These are phyloP conservation scores for Boletellus sp. DNA, from an alignment of 768 basidiomycete genomes.

Conservation along the genomic window DNA sequence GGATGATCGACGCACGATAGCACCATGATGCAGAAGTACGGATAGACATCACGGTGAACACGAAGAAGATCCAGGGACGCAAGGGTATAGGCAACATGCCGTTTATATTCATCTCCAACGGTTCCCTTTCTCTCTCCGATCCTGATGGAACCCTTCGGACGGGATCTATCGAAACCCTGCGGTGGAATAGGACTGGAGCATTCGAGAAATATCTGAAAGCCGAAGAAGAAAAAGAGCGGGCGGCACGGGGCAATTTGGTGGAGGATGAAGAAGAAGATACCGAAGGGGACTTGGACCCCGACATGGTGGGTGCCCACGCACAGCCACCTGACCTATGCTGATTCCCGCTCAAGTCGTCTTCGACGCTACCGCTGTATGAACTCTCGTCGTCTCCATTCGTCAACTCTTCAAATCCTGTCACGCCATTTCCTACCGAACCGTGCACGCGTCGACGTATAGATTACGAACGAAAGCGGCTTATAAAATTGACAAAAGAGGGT, in stretches of 20 bases:
- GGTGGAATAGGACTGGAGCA: constrained; percentile 29
- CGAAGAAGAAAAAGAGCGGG: constrained; percentile 27
- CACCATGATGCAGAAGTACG: constrained; percentile 49
- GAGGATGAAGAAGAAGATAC: constrained; percentile 24
- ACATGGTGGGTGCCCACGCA: constrained; percentile 20
- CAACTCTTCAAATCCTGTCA: constrained; percentile 29
- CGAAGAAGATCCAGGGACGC: constrained; percentile 45
- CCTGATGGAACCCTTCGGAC: constrained; percentile 22
- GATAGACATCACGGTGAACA: constrained; percentile 64
- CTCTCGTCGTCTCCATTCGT: constrained; percentile 24
- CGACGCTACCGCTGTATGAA: constrained; percentile 26
- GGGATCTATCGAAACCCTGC: constrained; percentile 23
- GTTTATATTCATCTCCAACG: constrained; percentile 53
- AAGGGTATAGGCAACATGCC: constrained; percentile 61
- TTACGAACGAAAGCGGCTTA: constrained; percentile 27
- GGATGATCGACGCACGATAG: constrained; percentile 30
- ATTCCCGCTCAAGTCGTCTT: constrained; percentile 20
- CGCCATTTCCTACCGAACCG: constrained; percentile 26
- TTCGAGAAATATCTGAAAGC: constrained; percentile 27
- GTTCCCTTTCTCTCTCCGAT: constrained; percentile 30
- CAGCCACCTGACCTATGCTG: background rate
- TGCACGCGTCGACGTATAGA: constrained; percentile 29
- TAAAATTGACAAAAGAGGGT: constrained; percentile 28
- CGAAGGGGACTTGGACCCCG: constrained; percentile 27
- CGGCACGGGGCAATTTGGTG: constrained; percentile 10